phyloP scores from a whole-genome alignment of 2,329 filamentous ascomycete species.

The Verruconis gallopava region DNA sequence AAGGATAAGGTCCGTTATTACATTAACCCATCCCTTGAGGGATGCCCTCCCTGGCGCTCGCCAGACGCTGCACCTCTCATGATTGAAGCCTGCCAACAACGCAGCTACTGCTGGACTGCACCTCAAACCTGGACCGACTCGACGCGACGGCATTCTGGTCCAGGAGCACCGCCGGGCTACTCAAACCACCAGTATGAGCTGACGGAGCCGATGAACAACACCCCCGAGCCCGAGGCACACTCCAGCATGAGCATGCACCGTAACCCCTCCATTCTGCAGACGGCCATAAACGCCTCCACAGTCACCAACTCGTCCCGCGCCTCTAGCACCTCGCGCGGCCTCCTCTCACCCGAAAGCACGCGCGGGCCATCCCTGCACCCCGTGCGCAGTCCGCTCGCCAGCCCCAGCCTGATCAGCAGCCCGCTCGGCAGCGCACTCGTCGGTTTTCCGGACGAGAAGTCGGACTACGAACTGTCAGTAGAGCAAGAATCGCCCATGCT shows the following conservation, averaged over 20 bases:
- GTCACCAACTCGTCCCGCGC: background rate
- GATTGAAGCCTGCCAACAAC: slow-evolving; percentile 10
- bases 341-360: background rate
- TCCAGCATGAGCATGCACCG: background rate
- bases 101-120: slow-evolving; percentile 11
- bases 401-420: background rate
- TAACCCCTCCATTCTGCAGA: background rate
- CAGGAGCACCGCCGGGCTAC: slow-evolving; percentile 6
- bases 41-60: slow-evolving; percentile 15
- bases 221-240: background rate
- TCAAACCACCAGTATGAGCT: slow-evolving; percentile 7
- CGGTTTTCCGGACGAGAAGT: no score
- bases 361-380: background rate
- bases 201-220: slow-evolving; percentile 1
- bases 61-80: slow-evolving; percentile 6
- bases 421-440: background rate
- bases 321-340: background rate
- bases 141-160: background rate
- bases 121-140: slow-evolving; percentile 7
- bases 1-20: slow-evolving; percentile 27
- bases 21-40: slow-evolving; percentile 21
- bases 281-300: background rate
- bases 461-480: no score
- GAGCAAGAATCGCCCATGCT: background rate
- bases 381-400: background rate